Percentiles rank a stretch among this genome's conserved stretches.
Conservation (phyloP, 305 asterid species). For the Striga hermonthica region DNA sequence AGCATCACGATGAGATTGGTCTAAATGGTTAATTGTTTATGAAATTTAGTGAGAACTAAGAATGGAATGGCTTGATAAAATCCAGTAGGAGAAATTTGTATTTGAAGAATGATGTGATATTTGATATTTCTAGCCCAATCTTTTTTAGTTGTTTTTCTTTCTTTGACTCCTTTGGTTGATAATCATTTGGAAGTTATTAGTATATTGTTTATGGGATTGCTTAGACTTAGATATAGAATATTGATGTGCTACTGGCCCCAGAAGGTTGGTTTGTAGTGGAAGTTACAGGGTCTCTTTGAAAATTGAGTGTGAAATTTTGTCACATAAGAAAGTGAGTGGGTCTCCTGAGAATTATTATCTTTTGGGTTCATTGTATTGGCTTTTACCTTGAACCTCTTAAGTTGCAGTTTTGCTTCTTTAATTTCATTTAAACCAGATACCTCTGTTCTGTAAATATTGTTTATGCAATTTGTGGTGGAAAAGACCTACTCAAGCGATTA, state of each 20-base stretch:
- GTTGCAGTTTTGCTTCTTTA: slow-evolving; percentile 3
- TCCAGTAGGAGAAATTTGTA: slow-evolving; percentile 4
- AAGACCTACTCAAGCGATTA: not conserved
- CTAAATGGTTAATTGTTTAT: not conserved
- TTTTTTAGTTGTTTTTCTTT: slow-evolving; percentile 1
- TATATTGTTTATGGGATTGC: not conserved
- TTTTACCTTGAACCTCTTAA: not conserved
- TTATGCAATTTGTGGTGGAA: not conserved
- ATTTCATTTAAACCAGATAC: not conserved
- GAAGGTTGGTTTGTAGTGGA: not conserved
- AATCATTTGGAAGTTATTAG: not conserved
- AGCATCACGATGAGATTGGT: slow-evolving; percentile 20
- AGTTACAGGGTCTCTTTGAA: not conserved
- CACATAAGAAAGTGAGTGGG: not conserved
- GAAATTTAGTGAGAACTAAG: slow-evolving; percentile 2
- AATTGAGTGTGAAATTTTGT: too few relatives aligned
- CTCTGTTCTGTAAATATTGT: slow-evolving; percentile 11
- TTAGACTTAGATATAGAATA: not conserved
- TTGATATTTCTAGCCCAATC: slow-evolving; percentile 14
- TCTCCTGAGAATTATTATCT: slow-evolving; percentile 11
- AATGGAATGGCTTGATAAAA: slow-evolving; percentile 3
- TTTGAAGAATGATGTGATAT: slow-evolving; percentile 14
- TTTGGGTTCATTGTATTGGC: not conserved
- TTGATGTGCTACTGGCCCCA: not conserved
- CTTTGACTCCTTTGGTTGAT: slow-evolving; percentile 6